Evolutionary conservation across 805 yeast genomes (phyloP), one percentile per base, ranked within the genome.

Genomic region (Candida maltosa): DNA sequence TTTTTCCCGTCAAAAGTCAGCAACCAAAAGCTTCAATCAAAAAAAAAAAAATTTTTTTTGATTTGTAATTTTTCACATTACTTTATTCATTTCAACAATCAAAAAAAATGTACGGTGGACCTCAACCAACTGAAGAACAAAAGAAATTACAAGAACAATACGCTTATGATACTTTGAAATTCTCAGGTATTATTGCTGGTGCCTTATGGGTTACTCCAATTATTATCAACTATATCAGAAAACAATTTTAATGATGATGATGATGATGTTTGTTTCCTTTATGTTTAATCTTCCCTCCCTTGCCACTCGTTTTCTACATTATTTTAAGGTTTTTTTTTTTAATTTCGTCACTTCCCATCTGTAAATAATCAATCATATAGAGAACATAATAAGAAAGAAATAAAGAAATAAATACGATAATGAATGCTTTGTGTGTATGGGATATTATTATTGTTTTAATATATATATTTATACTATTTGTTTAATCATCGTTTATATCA

Each of bases 101-200:
- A 31, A 25, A 22, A 14, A 25, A 26, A 27, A 66, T 67, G 72
- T 67, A 55, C 56, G 72, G 79, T 46, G 82, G 76, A 49, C 74
- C 76, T 51, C 66, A 68, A 46, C 62, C 65, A 33, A 65, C 74
- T 47, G 87, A 80, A 52, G 85, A 79, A 49, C 80, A 80, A 60
- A 80, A 76, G 67, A 79, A 73, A 54, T 55, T 72, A 38, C 87
- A 80, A 54, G 80, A 81, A 59, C 70, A 75, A 51, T 73, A 70
- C 47, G 78, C 86, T 35, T 65, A 69, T 50, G 68, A 70, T 42
- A 81, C 86, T 32, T 60, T 83, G 47, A 65, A 63, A 47, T 63
- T 70, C 31, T 86, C 89, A 16, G 79, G 77, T 30, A 58, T 72
- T 45, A 62, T 81, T 41, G 86, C 87, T 32, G 75, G 80, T 41